Conservation (phyloP, 2,329 filamentous ascomycete genomes). For the Penicillium sp. region DNA sequence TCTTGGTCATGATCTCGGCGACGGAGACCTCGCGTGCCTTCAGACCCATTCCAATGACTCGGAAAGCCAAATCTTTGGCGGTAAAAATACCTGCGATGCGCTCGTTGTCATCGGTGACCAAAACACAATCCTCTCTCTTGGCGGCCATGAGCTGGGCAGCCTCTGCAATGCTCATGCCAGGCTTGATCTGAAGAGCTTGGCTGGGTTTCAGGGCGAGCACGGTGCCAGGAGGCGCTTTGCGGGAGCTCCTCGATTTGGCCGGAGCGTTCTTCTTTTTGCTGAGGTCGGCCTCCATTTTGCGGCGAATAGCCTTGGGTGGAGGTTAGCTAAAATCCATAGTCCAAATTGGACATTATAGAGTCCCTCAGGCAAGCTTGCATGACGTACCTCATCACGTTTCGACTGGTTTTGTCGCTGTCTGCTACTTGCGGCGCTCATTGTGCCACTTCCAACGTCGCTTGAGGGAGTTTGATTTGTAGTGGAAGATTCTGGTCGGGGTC, state of each 20-base stretch:
- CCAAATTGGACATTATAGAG: neutral
- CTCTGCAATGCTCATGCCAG: constrained; percentile 87
- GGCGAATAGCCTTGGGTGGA: constrained; percentile 75
- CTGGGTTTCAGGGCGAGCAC: constrained; percentile 94
- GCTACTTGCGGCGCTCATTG: constrained; percentile 83
- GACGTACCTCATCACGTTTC: constrained; percentile 92
- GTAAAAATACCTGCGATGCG: constrained; percentile 98
- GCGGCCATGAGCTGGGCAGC: constrained; percentile 98
- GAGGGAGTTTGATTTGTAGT: constrained; percentile 34
- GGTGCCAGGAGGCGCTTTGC: constrained; percentile 93
- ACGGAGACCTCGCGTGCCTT: constrained; percentile 90
- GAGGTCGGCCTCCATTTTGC: constrained; percentile 95
- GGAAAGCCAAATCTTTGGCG: constrained; percentile 95
- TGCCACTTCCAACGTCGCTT: constrained; percentile 60
- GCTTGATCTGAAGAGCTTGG: constrained; percentile 96
- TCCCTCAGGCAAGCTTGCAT: constrained; percentile 2
- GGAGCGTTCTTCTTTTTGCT: constrained; percentile 91
- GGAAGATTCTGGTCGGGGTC: constrained; percentile 56
- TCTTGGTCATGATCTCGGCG: constrained; percentile 99
- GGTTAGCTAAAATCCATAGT: constrained; percentile 3
- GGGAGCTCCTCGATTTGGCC: constrained; percentile 74
- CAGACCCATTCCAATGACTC: constrained; percentile 85
- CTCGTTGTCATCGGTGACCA: constrained; percentile 97
- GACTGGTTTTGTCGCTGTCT: constrained; percentile 91
- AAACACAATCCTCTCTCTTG: constrained; percentile 95